Evolutionary conservation across 2,329 filamentous ascomycete genomes (phyloP), one percentile per base, ranked within the genome.

Genomic region (Ilyonectria destructans): DNA sequence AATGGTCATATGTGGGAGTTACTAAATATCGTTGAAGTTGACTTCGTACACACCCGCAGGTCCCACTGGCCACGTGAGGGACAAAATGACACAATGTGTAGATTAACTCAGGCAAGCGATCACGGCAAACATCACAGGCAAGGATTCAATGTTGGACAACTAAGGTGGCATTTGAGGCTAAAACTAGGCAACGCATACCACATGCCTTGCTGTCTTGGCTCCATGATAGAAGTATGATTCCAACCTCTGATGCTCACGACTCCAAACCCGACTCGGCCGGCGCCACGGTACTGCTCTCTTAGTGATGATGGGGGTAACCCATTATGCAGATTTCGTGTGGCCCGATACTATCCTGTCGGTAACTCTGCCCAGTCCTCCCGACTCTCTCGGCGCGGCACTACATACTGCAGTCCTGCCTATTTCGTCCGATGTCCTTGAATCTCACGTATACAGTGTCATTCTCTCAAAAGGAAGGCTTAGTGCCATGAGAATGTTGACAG

Each of bases 81-180:
- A 19, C 8, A 31, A 43, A 51, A 21, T 60, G 21, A 45, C 46
- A 33, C 3, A 8, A 12, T 12, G 31, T 33, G 8, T 9, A 33
- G 2, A 12, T 12, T 8, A 33, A 12, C 8, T 4, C 31, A 33
- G 31, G 31, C 31, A 33, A 33, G 10, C n/a, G 1, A 43, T 10
- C 5, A 37, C 2, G 8, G 33, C 6, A 33, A 10, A 33, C 4
- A 58, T n/a, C 8, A 37, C 6, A 59, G 19, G 26, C 4, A 31
- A 31, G 23, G 37, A n/a, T 15, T 37, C 2, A 54, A 48, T 9
- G n/a, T 62, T 54, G 45, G 58, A 67, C 58, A 67, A 67, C 58
- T 26, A 45, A 48, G 49, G 67, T 51, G 45, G 68, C 67, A 73
- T 71, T 72, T 48, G 49, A 69, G 68, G 55, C 57, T 74, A 69